These are phyloP conservation scores for Xylaria sp. DNA, from an alignment of 2,329 filamentous ascomycete species.

Conservation along the genomic window DNA sequence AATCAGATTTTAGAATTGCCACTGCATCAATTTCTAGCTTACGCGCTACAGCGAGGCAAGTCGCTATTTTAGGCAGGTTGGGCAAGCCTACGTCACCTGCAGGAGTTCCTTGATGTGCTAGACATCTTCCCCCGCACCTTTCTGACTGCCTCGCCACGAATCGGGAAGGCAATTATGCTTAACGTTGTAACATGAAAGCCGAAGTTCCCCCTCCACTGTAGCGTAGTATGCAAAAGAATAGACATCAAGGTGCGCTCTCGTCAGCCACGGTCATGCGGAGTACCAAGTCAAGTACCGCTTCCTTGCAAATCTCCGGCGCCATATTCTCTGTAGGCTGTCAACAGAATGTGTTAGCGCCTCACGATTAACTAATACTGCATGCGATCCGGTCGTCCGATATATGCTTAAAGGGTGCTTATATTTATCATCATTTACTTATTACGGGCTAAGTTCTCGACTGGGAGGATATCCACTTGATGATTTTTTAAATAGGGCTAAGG, in stretches of 20 bases:
- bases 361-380: background rate
- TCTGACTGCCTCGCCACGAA: background rate
- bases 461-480: background rate
- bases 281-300: background rate
- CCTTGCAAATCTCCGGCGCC: background rate
- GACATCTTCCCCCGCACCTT: background rate
- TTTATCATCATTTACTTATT: background rate
- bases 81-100: background rate
- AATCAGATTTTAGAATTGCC: background rate
- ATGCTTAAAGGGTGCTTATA: background rate
- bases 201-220: background rate
- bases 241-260: background rate
- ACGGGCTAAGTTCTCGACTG: background rate
- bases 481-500: background rate
- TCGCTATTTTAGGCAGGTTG: conserved; percentile 4
- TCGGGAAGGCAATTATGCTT: background rate
- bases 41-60: background rate
- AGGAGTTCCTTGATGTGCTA: background rate
- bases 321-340: background rate
- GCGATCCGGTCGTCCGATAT: background rate
- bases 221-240: background rate
- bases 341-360: background rate
- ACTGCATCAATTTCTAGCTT: background rate
- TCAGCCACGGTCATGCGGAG: background rate
- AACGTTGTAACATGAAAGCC: background rate